Conservation (phyloP, 164 flowering plant genomes). For the Chimonanthus salicifolius region DNA sequence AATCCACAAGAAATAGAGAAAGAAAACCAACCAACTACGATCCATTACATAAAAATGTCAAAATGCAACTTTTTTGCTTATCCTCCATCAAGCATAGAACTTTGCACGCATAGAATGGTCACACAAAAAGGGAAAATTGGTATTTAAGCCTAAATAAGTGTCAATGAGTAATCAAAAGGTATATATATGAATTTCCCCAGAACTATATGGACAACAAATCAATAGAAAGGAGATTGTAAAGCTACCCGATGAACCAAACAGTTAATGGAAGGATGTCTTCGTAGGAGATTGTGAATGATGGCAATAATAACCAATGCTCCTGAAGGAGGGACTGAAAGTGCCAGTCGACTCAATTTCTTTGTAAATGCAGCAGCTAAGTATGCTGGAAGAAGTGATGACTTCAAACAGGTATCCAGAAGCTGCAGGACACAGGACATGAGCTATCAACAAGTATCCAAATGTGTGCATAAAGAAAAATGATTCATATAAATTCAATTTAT, state of each 20-base stretch:
- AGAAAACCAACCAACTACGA: too few species aligned
- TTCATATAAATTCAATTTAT: neutral
- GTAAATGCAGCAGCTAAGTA: constrained; percentile 94
- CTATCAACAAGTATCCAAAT: neutral
- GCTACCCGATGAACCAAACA: constrained; percentile 81
- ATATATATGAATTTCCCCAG: too few species aligned
- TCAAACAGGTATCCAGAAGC: constrained; percentile 92
- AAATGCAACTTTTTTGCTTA: too few species aligned
- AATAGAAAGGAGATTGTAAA: neutral
- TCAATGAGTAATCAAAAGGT: too few species aligned
- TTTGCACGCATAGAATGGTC: too few species aligned
- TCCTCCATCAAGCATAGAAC: too few species aligned
- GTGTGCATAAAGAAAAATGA: neutral
- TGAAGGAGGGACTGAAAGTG: constrained; percentile 77
- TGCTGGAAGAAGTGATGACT: constrained; percentile 92
- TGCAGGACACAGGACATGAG: constrained; percentile 23
- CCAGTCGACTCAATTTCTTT: constrained; percentile 81
- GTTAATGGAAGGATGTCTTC: constrained; percentile 92
- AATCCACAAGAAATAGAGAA: too few species aligned
- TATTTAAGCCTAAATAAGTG: too few species aligned
- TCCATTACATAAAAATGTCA: too few species aligned
- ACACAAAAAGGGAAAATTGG: too few species aligned
- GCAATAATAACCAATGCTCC: constrained; percentile 76
- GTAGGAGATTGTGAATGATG: constrained; percentile 75
- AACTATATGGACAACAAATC: too few species aligned